Base-by-base conservation (phyloP, 805 yeast genomes). In the Maudiozyma serrabonitensis region DNA sequence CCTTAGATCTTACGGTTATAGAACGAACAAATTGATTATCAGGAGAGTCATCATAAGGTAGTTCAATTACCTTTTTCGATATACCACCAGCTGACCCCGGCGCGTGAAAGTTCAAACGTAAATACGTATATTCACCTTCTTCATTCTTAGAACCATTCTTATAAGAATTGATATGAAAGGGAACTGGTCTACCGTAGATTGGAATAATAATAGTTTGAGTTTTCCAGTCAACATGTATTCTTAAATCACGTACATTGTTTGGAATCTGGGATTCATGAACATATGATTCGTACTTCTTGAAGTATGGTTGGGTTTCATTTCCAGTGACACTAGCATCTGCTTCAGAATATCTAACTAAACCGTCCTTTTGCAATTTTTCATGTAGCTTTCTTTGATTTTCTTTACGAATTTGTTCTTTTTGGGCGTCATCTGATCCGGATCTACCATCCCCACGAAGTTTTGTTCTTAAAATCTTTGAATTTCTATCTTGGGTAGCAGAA, bases 91-190 rank as follows among this genome's bases (percentile, higher is more conserved):
- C 80, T 43, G 79, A 79, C 60, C 96, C 97, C 0, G 99, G 98
- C 1, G 96, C 83, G 66, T 90, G 82, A 75, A 91, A 88, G 66
- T 91, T 91, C 62, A 91, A 75, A 67, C 99, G 81, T 60, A 91
- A 66, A 62, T 87, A 90, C 0, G 96, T 89, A 66, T 79, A 89
- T 57, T 90, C 97, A 47, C 97, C 98, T 72, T 93, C 98, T 62
- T 93, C 99, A 55, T 84, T 87, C 62, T 89, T 90, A 11, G 95
- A 85, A 46, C 96, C 98, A 63, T 87, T 90, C 62, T 90, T 91
- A 71, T 86, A 90, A 4, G 97, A 75, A 66, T 88, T 88, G 62
- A 91, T 89, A 66, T 91, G 99, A 75, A 93, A 91, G 23, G 99
- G 99, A 47, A 93, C 98, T 1, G 98, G 97, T 61, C 98, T 78